A percentile compares a stretch with the other conserved stretches of the same genome.
Conservation (phyloP, 148 eudicot species). For the Nepenthes mirabilis region DNA sequence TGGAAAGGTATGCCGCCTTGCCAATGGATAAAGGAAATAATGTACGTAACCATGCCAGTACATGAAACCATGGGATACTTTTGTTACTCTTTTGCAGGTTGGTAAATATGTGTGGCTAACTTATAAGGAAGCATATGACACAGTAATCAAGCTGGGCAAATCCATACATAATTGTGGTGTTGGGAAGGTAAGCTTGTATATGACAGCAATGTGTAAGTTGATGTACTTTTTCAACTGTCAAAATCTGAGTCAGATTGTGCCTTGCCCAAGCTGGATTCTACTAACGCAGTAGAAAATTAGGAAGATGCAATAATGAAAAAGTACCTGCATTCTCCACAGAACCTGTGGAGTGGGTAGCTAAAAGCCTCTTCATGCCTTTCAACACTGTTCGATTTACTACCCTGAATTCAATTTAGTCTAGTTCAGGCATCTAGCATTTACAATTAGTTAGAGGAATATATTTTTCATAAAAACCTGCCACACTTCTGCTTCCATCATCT, state of each 20-base stretch:
- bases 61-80: not conserved
- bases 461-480: too few relatives aligned
- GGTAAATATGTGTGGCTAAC: constrained; percentile 75
- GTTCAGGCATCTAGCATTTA: too few relatives aligned
- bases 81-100: constrained; percentile 38
- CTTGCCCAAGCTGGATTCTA: constrained; percentile 1
- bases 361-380: too few relatives aligned
- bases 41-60: not conserved
- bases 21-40: not conserved
- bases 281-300: not conserved
- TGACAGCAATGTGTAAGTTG: not conserved
- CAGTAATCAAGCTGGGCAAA: constrained; percentile 70
- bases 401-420: too few relatives aligned
- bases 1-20: constrained; percentile 55
- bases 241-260: not conserved
- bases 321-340: not conserved
- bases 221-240: not conserved
- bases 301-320: not conserved
- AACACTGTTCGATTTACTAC: too few relatives aligned
- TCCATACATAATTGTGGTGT: constrained; percentile 76
- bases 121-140: constrained; percentile 78
- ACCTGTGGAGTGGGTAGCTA: not conserved
- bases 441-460: too few relatives aligned
- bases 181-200: constrained; percentile 43
- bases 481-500: too few relatives aligned